phyloP scores from a whole-genome alignment of 148 eudicot genomes.

The Drosera capensis region DNA sequence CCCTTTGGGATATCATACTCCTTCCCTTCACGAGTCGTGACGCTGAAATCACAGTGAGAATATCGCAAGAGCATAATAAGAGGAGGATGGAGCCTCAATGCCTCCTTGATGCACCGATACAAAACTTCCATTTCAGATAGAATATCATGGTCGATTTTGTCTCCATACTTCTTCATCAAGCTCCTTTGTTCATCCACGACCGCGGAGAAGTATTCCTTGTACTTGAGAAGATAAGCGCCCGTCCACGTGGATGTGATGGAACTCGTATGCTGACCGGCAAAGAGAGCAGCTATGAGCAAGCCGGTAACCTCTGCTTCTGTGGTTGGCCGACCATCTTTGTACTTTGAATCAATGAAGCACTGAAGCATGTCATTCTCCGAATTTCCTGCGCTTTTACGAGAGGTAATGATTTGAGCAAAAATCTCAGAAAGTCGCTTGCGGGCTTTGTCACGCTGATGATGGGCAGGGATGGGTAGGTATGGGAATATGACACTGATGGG shows the following conservation, averaged over 20 bases:
- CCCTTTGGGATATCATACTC: constrained; percentile 95
- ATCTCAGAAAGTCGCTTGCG: constrained; percentile 65
- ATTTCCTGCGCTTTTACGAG: constrained; percentile 57
- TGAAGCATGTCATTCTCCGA: constrained; percentile 77
- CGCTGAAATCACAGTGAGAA: constrained; percentile 74
- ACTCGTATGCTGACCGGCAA: constrained; percentile 95
- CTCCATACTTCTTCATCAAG: constrained; percentile 50
- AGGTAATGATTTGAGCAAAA: constrained; percentile 44
- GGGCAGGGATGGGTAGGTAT: constrained; percentile 89
- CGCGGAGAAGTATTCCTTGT: constrained; percentile 32
- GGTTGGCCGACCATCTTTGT: constrained; percentile 83
- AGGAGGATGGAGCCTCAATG: constrained; percentile 94
- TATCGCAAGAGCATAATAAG: constrained; percentile 73
- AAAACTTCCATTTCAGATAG: constrained; percentile 79
- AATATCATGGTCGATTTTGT: constrained; percentile 60
- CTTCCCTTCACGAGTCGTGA: constrained; percentile 62
- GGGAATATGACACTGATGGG: constrained; percentile 92
- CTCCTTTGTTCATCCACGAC: constrained; percentile 60
- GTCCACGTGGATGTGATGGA: constrained; percentile 96
- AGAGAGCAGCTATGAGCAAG: constrained; percentile 82
- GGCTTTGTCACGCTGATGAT: constrained; percentile 67
- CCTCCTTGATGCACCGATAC: constrained; percentile 82
- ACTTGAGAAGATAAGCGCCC: constrained; percentile 66
- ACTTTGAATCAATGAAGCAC: constrained; percentile 82
- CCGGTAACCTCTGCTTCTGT: constrained; percentile 84